Evolutionary conservation across 306 rosid genomes (phyloP).

Genomic region (Mimosa bimucronata): DNA sequence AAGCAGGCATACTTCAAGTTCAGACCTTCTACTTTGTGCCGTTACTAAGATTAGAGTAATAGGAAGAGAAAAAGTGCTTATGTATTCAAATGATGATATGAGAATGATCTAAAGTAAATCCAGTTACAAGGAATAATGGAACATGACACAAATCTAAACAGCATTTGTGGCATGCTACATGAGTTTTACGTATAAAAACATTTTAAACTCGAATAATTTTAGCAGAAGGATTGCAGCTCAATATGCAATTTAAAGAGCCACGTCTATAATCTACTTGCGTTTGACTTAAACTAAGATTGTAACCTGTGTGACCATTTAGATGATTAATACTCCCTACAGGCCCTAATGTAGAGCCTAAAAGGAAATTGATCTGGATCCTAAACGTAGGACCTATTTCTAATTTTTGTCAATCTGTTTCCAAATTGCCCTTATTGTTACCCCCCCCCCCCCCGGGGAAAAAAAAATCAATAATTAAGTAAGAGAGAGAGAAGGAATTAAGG

Average conservation of each 20-base stretch:
- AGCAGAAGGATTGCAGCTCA: constrained; percentile 26
- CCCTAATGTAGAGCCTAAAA: no score
- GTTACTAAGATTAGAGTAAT: neutral
- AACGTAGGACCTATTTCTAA: no score
- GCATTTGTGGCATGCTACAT: constrained; percentile 4
- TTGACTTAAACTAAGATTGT: constrained; percentile 21
- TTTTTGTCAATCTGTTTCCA: no score
- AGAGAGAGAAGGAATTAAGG: no score
- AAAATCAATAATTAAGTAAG: no score
- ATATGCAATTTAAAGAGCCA: constrained; percentile 31
- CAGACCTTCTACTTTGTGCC: neutral
- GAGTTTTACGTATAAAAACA: neutral
- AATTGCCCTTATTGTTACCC: no score
- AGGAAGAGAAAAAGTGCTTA: neutral
- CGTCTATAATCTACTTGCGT: neutral
- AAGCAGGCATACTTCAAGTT: neutral
- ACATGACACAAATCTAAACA: neutral
- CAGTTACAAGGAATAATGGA: neutral
- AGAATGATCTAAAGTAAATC: neutral
- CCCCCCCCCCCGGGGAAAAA: no score
- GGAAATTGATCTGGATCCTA: no score
- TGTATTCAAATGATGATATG: neutral
- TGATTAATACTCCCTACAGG: neutral
- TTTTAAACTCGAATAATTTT: constrained; percentile 14
- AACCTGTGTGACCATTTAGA: constrained; percentile 12